Percentiles rank a stretch among this genome's conserved stretches.
Conservation (phyloP, 2,329 filamentous ascomycete genomes). For the Alternaria metachromatica region DNA sequence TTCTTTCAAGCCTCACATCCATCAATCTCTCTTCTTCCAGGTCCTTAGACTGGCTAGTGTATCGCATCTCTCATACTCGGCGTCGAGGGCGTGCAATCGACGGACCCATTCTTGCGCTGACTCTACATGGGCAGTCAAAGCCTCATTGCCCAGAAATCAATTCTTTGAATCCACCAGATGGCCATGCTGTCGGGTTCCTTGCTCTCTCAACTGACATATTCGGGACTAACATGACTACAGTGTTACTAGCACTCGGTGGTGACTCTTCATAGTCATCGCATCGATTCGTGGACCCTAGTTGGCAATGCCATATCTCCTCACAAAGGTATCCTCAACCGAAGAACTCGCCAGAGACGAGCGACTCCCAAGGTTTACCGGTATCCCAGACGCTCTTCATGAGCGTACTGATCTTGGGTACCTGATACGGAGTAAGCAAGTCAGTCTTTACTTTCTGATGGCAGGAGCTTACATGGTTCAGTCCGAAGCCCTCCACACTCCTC, state of each 20-base stretch:
- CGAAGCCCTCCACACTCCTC: conserved; percentile 71
- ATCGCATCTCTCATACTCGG: not conserved
- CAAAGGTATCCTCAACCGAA: conserved; percentile 57
- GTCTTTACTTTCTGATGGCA: not conserved
- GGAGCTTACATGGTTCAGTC: conserved; percentile 73
- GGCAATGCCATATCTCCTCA: not conserved
- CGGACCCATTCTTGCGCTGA: not conserved
- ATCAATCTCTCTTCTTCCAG: not conserved
- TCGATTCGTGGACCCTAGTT: not conserved
- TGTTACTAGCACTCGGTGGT: not conserved
- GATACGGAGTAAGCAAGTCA: not conserved
- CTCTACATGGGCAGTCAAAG: not conserved
- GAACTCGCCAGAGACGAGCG: conserved; percentile 70
- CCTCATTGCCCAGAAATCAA: not conserved
- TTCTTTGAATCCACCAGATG: not conserved
- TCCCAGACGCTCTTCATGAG: conserved; percentile 75
- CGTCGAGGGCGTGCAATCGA: not conserved
- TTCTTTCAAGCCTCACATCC: not conserved
- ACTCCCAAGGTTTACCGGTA: conserved; percentile 72
- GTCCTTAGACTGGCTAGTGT: not conserved
- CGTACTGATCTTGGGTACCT: conserved; percentile 66
- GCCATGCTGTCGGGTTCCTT: not conserved
- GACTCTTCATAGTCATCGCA: not conserved
- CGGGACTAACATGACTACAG: not conserved
- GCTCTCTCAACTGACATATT: not conserved